Conservation (phyloP, 148 eudicot genomes). For the Silene uniflora region DNA sequence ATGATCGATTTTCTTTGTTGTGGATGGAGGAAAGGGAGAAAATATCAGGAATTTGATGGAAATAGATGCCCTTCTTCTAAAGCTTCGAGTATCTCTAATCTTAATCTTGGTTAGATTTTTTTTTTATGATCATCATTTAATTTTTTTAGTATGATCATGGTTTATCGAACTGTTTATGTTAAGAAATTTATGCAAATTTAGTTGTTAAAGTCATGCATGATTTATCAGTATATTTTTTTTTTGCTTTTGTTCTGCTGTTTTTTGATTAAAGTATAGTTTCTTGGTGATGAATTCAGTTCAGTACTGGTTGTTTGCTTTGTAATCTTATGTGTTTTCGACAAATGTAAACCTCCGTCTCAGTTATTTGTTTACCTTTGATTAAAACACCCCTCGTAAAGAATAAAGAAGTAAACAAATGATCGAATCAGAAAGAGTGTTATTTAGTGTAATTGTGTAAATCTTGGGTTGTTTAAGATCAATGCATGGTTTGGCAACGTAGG, state of each 20-base stretch:
- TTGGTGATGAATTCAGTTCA: constrained; percentile 15
- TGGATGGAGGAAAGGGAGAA: constrained; percentile 32
- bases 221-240: not conserved
- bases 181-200: not conserved
- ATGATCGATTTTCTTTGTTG: constrained; percentile 32
- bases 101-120: constrained; percentile 21
- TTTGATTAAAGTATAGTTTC: constrained; percentile 4
- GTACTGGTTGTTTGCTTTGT: not conserved
- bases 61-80: constrained; percentile 17
- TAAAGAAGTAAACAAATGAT: too few relatives aligned
- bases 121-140: not conserved
- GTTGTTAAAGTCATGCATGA: not conserved
- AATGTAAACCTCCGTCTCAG: not conserved
- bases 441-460: not conserved
- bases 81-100: constrained; percentile 11
- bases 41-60: constrained; percentile 22
- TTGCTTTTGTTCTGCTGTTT: not conserved
- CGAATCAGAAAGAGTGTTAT: too few relatives aligned
- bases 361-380: not conserved
- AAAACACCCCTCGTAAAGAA: not conserved
- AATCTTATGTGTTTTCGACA: not conserved
- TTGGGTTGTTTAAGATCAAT: not conserved
- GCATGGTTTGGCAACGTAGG: not conserved
- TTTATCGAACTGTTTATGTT: not conserved
- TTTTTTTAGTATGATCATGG: not conserved